A percentile compares a stretch with the other conserved stretches of the same genome.
These are phyloP conservation scores for Blastobotrys capitulatus DNA, from an alignment of 1,139 yeast species.

Conservation along the genomic window DNA sequence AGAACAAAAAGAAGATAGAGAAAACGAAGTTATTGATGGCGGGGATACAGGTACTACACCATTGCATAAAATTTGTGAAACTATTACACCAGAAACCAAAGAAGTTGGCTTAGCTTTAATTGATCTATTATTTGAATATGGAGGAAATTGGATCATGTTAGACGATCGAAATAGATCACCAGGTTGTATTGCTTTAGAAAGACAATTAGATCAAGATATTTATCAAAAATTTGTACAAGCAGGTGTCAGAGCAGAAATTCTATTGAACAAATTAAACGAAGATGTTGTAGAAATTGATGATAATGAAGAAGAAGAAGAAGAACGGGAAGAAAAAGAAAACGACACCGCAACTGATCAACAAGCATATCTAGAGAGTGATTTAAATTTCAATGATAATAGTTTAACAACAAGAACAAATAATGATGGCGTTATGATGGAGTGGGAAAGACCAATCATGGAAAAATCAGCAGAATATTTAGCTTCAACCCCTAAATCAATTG, in stretches of 20 bases:
- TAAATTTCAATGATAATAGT: slow-evolving; percentile 67
- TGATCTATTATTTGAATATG: slow-evolving; percentile 65
- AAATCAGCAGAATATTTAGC: slow-evolving; percentile 64
- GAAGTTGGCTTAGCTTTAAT: slow-evolving; percentile 51
- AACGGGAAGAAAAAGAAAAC: slow-evolving; percentile 8
- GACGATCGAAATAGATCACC: slow-evolving; percentile 68
- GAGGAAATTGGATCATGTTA: slow-evolving; percentile 78
- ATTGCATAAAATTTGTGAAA: slow-evolving; percentile 45
- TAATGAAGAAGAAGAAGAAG: slow-evolving; percentile 41
- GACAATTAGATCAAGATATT: slow-evolving; percentile 27
- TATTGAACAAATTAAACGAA: slow-evolving; percentile 64
- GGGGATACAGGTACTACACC: slow-evolving; percentile 63
- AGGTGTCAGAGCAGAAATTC: slow-evolving; percentile 84
- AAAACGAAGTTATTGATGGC: slow-evolving; percentile 20
- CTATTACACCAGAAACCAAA: slow-evolving; percentile 41
- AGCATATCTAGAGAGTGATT: slow-evolving; percentile 58
- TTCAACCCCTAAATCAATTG: slow-evolving; percentile 38
- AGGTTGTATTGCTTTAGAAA: slow-evolving; percentile 51
- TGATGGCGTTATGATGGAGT: slow-evolving; percentile 97
- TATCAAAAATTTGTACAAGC: slow-evolving; percentile 66
- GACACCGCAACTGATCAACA: slow-evolving; percentile 43
- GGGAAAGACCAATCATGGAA: slow-evolving; percentile 84
- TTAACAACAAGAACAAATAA: slow-evolving; percentile 63
- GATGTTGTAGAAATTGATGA: slow-evolving; percentile 19
- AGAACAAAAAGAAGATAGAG: slow-evolving; percentile 12